A percentile compares a stretch with the other conserved stretches of the same genome.
phyloP scores from a whole-genome alignment of 1,284 basidiomycete species.

The Lentinula novae-zelandiae region DNA sequence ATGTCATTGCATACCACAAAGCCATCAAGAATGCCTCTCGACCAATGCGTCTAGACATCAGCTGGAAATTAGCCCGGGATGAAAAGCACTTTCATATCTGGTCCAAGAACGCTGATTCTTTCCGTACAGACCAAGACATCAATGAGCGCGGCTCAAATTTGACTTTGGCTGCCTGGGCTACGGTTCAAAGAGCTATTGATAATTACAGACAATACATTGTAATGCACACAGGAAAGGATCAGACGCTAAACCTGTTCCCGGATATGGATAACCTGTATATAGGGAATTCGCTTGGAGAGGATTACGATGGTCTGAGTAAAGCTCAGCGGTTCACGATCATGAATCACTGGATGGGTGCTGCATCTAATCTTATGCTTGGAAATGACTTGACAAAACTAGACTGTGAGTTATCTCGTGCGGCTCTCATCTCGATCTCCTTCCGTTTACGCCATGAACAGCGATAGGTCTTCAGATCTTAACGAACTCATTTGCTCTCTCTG shows the following conservation, averaged over 20 bases:
- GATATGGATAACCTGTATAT: conserved; percentile 15
- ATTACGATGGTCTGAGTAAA: not conserved
- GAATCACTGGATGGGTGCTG: conserved; percentile 15
- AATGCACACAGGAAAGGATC: conserved; percentile 8
- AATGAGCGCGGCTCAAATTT: conserved; percentile 8
- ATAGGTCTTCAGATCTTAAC: conserved; percentile 5
- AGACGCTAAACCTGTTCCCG: conserved; percentile 11
- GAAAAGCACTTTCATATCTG: conserved; percentile 10
- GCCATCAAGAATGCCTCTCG: conserved; percentile 8
- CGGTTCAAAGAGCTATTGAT: conserved; percentile 14
- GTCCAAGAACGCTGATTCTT: conserved; percentile 10
- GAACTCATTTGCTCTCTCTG: conserved; percentile 3
- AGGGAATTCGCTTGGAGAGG: conserved; percentile 2
- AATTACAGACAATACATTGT: conserved; percentile 14
- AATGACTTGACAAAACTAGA: conserved; percentile 14
- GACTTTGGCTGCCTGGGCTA: conserved; percentile 10
- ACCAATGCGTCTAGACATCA: conserved; percentile 14
- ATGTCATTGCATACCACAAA: conserved; percentile 10
- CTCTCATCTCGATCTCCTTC: not conserved
- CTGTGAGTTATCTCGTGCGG: not conserved
- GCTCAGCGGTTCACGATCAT: conserved; percentile 9
- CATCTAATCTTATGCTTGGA: conserved; percentile 13
- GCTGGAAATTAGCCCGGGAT: conserved; percentile 14
- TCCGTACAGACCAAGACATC: conserved; percentile 16
- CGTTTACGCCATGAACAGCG: not conserved